phyloP scores from a whole-genome alignment of 805 yeast genomes.

The Saccharomycopsis sp. region DNA sequence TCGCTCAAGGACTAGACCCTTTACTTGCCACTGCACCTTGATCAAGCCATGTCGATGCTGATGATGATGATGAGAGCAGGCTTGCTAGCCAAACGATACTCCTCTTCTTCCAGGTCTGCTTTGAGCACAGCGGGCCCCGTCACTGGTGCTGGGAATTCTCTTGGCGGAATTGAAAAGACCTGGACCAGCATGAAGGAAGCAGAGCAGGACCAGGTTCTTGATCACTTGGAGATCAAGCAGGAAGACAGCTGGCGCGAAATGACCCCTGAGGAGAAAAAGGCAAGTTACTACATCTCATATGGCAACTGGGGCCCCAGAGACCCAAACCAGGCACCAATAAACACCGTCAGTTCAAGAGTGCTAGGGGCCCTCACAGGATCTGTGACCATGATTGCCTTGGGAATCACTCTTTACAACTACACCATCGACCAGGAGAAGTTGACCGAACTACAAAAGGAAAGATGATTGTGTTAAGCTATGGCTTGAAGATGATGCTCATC shows the following conservation, averaged over 20 bases:
- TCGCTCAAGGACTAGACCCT: too few species aligned
- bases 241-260: slow-evolving; percentile 32
- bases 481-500: too few species aligned
- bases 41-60: too few species aligned
- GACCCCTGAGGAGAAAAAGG: slow-evolving; percentile 44
- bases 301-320: slow-evolving; percentile 57
- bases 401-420: slow-evolving; percentile 30
- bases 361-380: slow-evolving; percentile 12
- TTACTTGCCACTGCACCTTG: too few species aligned
- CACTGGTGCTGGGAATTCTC: too few species aligned
- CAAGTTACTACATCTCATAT: slow-evolving; percentile 49
- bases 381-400: slow-evolving; percentile 15
- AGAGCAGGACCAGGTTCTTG: slow-evolving; percentile 30
- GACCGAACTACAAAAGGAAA: slow-evolving; percentile 6
- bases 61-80: too few species aligned
- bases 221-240: slow-evolving; percentile 30
- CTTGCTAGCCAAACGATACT: too few species aligned
- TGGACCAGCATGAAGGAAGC: slow-evolving; percentile 30
- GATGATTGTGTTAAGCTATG: too few species aligned
- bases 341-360: slow-evolving; percentile 6
- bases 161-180: slow-evolving; percentile 22
- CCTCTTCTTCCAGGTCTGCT: too few species aligned
- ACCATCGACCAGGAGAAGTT: slow-evolving; percentile 24
- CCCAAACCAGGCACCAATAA: neutral
- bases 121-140: too few species aligned